phyloP scores from a whole-genome alignment of 78 protist species.

The Neovahlkampfia damariscottae region DNA sequence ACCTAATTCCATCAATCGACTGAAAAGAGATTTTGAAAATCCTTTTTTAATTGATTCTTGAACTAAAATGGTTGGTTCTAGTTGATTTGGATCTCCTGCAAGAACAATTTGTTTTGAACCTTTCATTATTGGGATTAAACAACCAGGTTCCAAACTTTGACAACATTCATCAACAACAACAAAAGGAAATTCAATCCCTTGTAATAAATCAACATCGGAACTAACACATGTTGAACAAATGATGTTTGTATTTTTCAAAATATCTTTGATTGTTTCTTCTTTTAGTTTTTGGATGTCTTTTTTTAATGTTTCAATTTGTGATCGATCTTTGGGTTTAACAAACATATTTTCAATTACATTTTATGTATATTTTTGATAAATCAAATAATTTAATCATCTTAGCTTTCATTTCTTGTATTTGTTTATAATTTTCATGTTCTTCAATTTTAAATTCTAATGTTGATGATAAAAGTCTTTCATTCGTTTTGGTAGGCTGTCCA shows the following conservation, averaged over 20 bases:
- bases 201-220: not conserved
- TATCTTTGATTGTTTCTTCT: not conserved
- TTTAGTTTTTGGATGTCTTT: not conserved
- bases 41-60: not conserved
- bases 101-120: constrained; percentile 16
- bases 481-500: not conserved
- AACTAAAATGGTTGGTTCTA: constrained; percentile 8
- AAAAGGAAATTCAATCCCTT: not conserved
- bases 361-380: not conserved
- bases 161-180: constrained; percentile 14
- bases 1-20: constrained; percentile 13
- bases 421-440: not conserved
- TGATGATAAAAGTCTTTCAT: not conserved
- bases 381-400: not conserved
- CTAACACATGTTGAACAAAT: not conserved
- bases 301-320: not conserved
- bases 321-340: not conserved
- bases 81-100: constrained; percentile 30
- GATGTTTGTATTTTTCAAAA: not conserved
- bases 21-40: not conserved
- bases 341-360: not conserved
- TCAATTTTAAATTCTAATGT: not conserved
- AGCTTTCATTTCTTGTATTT: not conserved
- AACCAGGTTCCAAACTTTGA: constrained; percentile 9
- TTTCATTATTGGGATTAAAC: constrained; percentile 13